Conservation (phyloP, 2,329 filamentous ascomycete species). For the Aureobasidium sp. region DNA sequence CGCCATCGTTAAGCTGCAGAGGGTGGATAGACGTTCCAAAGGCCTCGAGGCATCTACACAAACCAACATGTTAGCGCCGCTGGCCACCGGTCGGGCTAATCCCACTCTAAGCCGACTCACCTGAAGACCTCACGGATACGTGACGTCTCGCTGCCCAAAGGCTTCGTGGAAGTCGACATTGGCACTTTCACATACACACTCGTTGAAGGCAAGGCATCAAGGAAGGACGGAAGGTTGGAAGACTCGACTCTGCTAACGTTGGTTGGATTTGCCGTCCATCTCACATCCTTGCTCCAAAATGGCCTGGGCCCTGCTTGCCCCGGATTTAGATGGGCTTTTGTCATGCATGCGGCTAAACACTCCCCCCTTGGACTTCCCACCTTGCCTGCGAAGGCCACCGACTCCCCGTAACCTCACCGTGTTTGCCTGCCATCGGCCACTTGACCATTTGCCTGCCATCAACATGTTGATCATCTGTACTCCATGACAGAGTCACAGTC, state of each 20-base stretch:
- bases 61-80: background rate
- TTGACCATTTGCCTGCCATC: no score
- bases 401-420: no score
- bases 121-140: background rate
- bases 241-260: background rate
- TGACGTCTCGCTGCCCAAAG: background rate
- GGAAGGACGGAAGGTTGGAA: background rate
- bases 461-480: no score
- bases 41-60: background rate
- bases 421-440: no score
- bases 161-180: background rate
- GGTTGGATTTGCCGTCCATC: background rate
- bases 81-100: background rate
- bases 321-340: no score
- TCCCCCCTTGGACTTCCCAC: no score
- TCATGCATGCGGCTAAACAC: no score
- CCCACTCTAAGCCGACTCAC: background rate
- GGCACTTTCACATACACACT: background rate
- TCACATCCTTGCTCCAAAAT: no score
- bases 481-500: no score
- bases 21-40: background rate
- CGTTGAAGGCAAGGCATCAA: background rate
- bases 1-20: conserved; percentile 1
- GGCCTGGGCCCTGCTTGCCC: background rate
- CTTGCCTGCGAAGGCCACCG: no score